A percentile compares a stretch with the other conserved stretches of the same genome.
These are phyloP conservation scores for Pseudovirgaria hyperparasitica DNA, from an alignment of 2,329 filamentous ascomycete genomes.

Conservation along the genomic window DNA sequence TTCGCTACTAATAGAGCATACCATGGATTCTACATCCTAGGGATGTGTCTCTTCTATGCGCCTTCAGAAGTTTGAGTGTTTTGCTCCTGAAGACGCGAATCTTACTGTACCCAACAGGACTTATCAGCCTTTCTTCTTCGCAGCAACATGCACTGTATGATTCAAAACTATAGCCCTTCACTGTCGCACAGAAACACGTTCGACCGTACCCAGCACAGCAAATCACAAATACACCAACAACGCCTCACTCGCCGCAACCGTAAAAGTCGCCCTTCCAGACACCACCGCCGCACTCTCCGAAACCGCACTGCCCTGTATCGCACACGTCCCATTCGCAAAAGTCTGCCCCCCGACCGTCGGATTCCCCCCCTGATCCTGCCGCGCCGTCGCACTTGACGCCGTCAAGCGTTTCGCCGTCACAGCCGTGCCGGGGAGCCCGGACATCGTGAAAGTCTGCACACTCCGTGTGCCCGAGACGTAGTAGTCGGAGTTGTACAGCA, in stretches of 20 bases:
- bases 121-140: no score
- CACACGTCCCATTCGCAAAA: constrained; percentile 35
- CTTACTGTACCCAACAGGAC: no score
- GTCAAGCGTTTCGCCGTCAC: constrained; percentile 34
- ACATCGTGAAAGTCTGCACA: constrained; percentile 28
- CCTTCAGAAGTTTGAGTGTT: no score
- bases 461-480: constrained; percentile 12
- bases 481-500: constrained; percentile 16
- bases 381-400: constrained; percentile 29
- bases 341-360: constrained; percentile 34
- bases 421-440: constrained; percentile 24
- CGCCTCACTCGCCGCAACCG: constrained; percentile 34
- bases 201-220: no score
- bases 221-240: constrained; percentile 32
- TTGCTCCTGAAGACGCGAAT: no score
- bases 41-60: no score
- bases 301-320: constrained; percentile 26
- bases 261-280: constrained; percentile 27
- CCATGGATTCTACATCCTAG: no score
- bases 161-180: no score
- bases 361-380: constrained; percentile 31
- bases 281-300: constrained; percentile 23
- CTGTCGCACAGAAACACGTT: no score
- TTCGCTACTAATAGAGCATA: no score
- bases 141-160: no score